A percentile compares a stretch with the other conserved stretches of the same genome.
Conservation (phyloP, 192 early-diverging fungal genomes). For the Rhizophagus clarus region DNA sequence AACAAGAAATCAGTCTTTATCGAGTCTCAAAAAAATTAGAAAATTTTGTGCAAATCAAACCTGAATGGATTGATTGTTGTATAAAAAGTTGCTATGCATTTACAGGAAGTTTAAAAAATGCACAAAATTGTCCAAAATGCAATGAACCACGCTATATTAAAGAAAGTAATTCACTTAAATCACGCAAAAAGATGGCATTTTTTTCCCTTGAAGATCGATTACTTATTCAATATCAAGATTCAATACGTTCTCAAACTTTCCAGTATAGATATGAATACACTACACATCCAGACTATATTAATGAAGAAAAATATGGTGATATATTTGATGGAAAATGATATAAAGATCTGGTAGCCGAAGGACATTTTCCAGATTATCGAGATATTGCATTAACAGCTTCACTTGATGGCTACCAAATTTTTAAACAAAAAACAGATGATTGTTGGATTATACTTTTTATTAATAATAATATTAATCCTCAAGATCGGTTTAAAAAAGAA, state of each 20-base stretch:
- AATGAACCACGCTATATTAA: background rate
- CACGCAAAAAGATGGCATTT: background rate
- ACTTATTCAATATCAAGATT: background rate
- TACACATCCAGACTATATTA: background rate
- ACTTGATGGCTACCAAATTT: slow-evolving; percentile 9
- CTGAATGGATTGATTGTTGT: background rate
- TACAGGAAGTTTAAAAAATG: background rate
- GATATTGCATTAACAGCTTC: slow-evolving; percentile 1
- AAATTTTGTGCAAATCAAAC: background rate
- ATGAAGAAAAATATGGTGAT: background rate
- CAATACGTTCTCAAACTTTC: background rate
- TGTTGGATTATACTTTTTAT: background rate
- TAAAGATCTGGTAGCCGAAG: background rate
- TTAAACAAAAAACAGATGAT: slow-evolving; percentile 4
- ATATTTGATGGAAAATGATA: slow-evolving; percentile 2
- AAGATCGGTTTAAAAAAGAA: background rate
- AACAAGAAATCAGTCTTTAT: background rate
- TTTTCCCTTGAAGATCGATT: background rate
- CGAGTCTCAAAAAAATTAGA: background rate
- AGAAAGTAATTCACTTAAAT: background rate
- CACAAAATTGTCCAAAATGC: background rate
- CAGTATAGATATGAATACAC: background rate
- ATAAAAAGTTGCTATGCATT: background rate
- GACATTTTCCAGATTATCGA: slow-evolving; percentile 4
- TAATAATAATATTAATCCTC: background rate